Evolutionary conservation across 768 basidiomycete genomes (phyloP), one percentile per base, ranked within the genome.

Genomic region (Ramaria rubella): DNA sequence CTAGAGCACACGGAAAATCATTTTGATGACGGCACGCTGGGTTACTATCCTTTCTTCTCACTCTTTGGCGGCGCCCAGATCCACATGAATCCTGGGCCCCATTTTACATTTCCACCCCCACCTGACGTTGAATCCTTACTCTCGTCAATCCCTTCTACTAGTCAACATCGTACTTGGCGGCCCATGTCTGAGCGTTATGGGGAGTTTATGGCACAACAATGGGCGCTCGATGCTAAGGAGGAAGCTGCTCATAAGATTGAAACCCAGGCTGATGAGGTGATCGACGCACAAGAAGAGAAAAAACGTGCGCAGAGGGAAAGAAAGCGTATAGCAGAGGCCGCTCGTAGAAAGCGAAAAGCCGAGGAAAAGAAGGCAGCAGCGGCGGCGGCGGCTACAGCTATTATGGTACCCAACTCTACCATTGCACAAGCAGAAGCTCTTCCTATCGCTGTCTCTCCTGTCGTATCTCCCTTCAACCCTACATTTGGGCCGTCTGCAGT

Each of bases 41-140:
- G 96, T 1, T 99, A 99, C 70, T 98, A 93, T 68, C 93, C 95
- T 0, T 86, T 97, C 73, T 81, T 96, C 61, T 95, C 92, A 4
- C 75, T 95, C 34, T 99, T 92, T 75, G 94, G 94, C 64, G 86
- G 87, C 58, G 95, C 91, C 0, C 81, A 82, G 58, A 87, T 94
- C 12, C 78, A 69, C 46, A 76, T 95, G 57, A 97, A 99, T 66
- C 82, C 94, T 17, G 96, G 96, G 0, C 96, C 96, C 0, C 68
- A 85, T 59, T 98, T 94, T 63, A 79, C 81, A 7, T 89, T 78
- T 63, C 81, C 88, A 1, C 94, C 93, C 2, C 90, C 90, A 1
- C 70, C 76, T 7, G 86, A 94, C 61, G 80, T 94, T 61, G 90
- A 92, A 59, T 75, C 78, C 3, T 63, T 85, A 17, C 77, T 93